Evolutionary conservation across 2,329 filamentous ascomycete species (phyloP).

Genomic region (Trichophyton rubrum): DNA sequence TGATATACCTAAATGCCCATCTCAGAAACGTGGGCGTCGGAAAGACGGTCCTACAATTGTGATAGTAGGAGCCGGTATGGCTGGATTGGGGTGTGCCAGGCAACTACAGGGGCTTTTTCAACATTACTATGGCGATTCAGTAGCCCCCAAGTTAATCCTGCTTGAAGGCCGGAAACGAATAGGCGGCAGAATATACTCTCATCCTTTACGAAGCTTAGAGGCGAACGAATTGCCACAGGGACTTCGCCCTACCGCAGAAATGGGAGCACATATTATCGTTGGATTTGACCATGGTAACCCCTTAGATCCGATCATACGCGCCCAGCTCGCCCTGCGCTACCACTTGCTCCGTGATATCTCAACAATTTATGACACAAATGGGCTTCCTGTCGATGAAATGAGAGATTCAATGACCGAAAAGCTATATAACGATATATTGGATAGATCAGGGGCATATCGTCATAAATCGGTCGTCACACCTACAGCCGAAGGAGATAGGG

Average conservation of each 20-base stretch:
- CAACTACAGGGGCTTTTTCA: conserved; percentile 77
- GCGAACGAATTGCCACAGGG: conserved; percentile 38
- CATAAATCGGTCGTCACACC: conserved; percentile 58
- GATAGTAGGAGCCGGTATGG: conserved; percentile 86
- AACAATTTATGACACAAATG: conserved; percentile 67
- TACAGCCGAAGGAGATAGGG: conserved; percentile 69
- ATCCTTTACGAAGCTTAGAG: conserved; percentile 50
- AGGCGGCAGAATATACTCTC: conserved; percentile 88
- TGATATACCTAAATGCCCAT: conserved; percentile 45
- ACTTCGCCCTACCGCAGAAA: conserved; percentile 71
- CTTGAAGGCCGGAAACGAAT: conserved; percentile 79
- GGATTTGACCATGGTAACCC: conserved; percentile 94
- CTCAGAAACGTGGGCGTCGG: conserved; percentile 30
- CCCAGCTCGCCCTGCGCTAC: conserved; percentile 77
- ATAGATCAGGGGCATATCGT: conserved; percentile 82
- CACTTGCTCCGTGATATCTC: conserved; percentile 68
- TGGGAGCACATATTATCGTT: conserved; percentile 96
- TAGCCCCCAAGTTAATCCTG: conserved; percentile 61
- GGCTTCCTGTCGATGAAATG: conserved; percentile 55
- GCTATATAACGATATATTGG: conserved; percentile 87
- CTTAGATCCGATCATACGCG: conserved; percentile 77
- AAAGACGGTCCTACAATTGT: conserved; percentile 59
- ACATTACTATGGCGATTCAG: conserved; percentile 60
- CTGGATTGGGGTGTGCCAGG: conserved; percentile 80
- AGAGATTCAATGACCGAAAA: conserved; percentile 77